Conservation (phyloP, 2,329 filamentous ascomycete species). For the Colletotrichum simmondsii region DNA sequence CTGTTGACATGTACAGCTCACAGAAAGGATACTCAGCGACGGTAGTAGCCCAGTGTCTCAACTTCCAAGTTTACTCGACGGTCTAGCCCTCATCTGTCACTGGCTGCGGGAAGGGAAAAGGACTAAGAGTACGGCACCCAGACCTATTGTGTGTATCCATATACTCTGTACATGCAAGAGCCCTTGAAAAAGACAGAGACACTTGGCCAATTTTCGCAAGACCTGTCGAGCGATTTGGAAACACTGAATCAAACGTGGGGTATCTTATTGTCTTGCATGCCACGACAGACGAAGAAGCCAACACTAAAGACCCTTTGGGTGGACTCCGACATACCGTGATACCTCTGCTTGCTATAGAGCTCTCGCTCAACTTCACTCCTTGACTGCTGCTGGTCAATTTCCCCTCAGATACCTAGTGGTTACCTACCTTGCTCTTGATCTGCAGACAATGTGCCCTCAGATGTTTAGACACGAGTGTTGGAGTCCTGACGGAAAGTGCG, state of each 20-base stretch:
- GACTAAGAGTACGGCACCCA: neutral
- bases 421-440: neutral
- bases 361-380: neutral
- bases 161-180: neutral
- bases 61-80: neutral
- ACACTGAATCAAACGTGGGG: neutral
- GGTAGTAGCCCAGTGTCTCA: neutral
- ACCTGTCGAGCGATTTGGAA: neutral
- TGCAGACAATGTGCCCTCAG: neutral
- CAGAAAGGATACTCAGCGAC: neutral
- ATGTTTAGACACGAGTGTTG: neutral
- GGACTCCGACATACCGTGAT: neutral
- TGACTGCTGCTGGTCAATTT: too few species aligned
- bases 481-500: neutral
- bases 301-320: neutral
- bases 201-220: neutral
- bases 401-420: too few species aligned
- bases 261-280: constrained; percentile 15
- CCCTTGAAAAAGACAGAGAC: neutral
- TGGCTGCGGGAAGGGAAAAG: neutral
- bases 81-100: neutral
- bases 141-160: too few species aligned
- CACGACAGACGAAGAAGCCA: neutral
- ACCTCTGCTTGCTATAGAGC: neutral
- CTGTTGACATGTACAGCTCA: neutral